Evolutionary conservation across 1,284 basidiomycete genomes (phyloP).

Genomic region (Apiotrichum mycotoxinovorans): DNA sequence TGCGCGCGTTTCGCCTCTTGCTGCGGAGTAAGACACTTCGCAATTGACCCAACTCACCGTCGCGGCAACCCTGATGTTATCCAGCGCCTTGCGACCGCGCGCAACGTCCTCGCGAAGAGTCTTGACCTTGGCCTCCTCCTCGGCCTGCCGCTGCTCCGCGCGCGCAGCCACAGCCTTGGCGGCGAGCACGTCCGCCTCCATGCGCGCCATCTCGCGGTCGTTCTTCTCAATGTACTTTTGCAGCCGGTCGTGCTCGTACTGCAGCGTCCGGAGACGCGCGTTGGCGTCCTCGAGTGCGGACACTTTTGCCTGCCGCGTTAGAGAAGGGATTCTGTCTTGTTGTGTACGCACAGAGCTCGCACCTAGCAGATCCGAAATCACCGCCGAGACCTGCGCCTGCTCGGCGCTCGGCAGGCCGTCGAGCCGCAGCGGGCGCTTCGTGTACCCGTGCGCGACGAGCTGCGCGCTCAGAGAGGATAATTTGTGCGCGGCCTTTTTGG

Average conservation of each 20-base stretch:
- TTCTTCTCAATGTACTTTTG: constrained; percentile 54
- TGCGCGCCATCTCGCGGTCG: constrained; percentile 35
- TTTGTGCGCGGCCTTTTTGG: background rate
- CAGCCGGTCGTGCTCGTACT: constrained; percentile 78
- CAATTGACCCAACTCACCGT: constrained; percentile 28
- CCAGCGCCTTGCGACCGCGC: constrained; percentile 42
- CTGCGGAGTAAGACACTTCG: constrained; percentile 27
- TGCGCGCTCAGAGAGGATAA: constrained; percentile 66
- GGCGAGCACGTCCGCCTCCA: constrained; percentile 56
- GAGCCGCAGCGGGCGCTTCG: constrained; percentile 56
- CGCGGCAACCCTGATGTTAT: constrained; percentile 46
- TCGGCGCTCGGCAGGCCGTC: constrained; percentile 61
- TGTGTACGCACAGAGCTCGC: constrained; percentile 66
- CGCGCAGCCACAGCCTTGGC: constrained; percentile 63
- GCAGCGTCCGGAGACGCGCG: constrained; percentile 68
- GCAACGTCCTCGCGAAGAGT: constrained; percentile 36
- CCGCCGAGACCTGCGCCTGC: constrained; percentile 66
- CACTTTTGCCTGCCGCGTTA: constrained; percentile 63
- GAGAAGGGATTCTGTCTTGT: background rate
- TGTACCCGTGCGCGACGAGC: constrained; percentile 73
- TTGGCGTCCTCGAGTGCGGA: constrained; percentile 69
- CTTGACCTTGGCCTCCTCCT: constrained; percentile 66
- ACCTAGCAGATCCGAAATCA: constrained; percentile 70
- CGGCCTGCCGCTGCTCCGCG: constrained; percentile 23
- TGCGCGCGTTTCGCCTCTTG: constrained; percentile 71